These are phyloP conservation scores for Lentinula sp. DNA, from an alignment of 768 basidiomycete genomes.

Conservation along the genomic window DNA sequence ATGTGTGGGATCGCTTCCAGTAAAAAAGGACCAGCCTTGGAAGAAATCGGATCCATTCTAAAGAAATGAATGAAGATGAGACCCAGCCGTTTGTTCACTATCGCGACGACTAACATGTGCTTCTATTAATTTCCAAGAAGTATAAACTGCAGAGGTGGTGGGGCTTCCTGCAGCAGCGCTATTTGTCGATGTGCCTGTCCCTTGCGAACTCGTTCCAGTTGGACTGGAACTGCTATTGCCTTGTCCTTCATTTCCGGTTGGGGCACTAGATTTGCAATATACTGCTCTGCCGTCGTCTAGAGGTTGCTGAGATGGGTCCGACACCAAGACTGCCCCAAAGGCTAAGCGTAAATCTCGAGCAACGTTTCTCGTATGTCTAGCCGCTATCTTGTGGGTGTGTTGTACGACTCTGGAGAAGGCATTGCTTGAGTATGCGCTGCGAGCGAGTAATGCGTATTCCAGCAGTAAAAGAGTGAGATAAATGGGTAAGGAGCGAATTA, in stretches of 20 bases:
- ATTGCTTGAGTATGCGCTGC: constrained; percentile 10
- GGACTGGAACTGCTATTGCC: constrained; percentile 14
- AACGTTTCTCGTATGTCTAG: constrained; percentile 52
- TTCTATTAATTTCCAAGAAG: constrained; percentile 55
- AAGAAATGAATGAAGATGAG: constrained; percentile 8
- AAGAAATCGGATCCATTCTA: constrained; percentile 74
- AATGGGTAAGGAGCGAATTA: constrained; percentile 24
- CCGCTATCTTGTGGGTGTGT: constrained; percentile 47
- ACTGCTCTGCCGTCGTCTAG: constrained; percentile 24
- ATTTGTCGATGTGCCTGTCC: constrained; percentile 9
- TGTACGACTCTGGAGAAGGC: constrained; percentile 36
- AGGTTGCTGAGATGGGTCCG: constrained; percentile 9
- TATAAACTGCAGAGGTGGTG: constrained; percentile 25
- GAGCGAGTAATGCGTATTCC: constrained; percentile 9
- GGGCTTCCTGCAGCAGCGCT: constrained; percentile 11
- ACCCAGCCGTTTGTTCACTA: background rate
- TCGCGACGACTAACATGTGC: constrained; percentile 41
- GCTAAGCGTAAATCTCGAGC: constrained; percentile 67
- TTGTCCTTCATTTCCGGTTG: constrained; percentile 8
- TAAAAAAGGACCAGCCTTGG: constrained; percentile 74
- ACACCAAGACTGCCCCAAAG: constrained; percentile 46
- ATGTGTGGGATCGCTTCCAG: constrained; percentile 66
- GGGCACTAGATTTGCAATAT: constrained; percentile 34
- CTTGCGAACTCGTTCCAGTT: constrained; percentile 18
- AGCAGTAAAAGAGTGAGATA: constrained; percentile 29